phyloP scores from a whole-genome alignment of 202 grass and related monocot species.

The Brachypodium distachyon region DNA sequence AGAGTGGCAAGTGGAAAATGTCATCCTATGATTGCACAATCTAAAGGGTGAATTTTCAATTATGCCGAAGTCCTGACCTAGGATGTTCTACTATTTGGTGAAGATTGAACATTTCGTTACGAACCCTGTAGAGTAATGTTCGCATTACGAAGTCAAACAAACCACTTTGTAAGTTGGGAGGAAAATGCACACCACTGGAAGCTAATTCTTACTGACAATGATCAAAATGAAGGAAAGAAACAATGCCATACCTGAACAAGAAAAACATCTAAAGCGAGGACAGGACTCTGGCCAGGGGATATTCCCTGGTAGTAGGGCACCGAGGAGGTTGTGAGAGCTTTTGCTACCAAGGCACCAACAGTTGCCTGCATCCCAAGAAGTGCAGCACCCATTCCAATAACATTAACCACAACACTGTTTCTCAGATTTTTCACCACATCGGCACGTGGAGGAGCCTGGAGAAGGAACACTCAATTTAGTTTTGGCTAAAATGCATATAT shows the following conservation, averaged over 20 bases:
- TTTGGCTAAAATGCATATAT: background rate
- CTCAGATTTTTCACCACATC: constrained; percentile 75
- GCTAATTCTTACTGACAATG: background rate
- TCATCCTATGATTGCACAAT: background rate
- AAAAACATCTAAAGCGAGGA: constrained; percentile 83
- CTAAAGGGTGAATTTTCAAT: background rate
- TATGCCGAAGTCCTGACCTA: background rate
- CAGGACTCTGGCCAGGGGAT: constrained; percentile 65
- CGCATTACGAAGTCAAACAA: background rate
- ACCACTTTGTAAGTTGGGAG: background rate
- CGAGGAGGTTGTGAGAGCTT: constrained; percentile 60
- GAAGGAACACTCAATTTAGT: background rate
- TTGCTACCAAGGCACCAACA: constrained; percentile 61
- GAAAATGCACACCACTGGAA: background rate
- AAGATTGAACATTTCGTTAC: background rate
- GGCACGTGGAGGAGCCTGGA: constrained; percentile 74
- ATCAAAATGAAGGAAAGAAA: background rate
- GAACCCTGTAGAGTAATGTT: background rate
- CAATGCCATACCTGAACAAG: constrained; percentile 64
- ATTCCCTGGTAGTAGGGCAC: constrained; percentile 83
- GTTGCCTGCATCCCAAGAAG: constrained; percentile 89
- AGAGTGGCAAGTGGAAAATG: background rate
- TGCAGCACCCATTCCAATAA: constrained; percentile 79
- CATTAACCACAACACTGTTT: constrained; percentile 59
- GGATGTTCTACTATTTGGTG: background rate